These are phyloP conservation scores for Talaromyces stipitatus DNA, from an alignment of 495 filamentous ascomycete species.

Conservation along the genomic window DNA sequence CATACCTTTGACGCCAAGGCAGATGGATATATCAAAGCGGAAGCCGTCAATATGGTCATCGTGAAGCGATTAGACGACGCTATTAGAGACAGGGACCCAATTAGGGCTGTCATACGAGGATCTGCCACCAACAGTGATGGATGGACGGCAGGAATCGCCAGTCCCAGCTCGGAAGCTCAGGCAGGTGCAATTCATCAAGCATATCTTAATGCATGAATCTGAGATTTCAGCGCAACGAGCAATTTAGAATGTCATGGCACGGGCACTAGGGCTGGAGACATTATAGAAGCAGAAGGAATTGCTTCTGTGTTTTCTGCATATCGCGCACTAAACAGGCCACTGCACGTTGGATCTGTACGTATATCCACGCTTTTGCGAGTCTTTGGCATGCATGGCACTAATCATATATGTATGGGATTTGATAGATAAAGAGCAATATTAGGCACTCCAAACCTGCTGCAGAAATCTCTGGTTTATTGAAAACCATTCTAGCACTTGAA, in stretches of 20 bases:
- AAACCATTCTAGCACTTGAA: constrained; percentile 27
- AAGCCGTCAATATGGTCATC: constrained; percentile 49
- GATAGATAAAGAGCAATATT: constrained; percentile 21
- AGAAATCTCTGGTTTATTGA: constrained; percentile 40
- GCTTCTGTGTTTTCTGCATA: constrained; percentile 14
- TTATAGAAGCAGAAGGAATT: constrained; percentile 17
- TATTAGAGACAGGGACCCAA: constrained; percentile 43
- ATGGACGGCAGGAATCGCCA: constrained; percentile 13
- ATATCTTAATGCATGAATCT: constrained; percentile 19
- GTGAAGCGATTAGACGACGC: constrained; percentile 55
- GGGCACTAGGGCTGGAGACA: constrained; percentile 32
- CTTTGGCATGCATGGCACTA: too few relatives aligned
- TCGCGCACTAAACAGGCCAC: constrained; percentile 8
- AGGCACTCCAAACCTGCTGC: constrained; percentile 18
- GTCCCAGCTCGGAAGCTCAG: constrained; percentile 21
- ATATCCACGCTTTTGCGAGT: constrained; percentile 10
- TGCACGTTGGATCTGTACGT: constrained; percentile 17
- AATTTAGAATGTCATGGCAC: constrained; percentile 40
- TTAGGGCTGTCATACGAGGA: constrained; percentile 55
- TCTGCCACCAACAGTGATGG: constrained; percentile 45
- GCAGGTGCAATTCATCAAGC: constrained; percentile 26
- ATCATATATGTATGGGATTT: constrained; percentile 9
- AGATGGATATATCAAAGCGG: constrained; percentile 44
- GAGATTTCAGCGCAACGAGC: constrained; percentile 25
- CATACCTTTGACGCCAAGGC: constrained; percentile 31